These are phyloP conservation scores for Cryphonectria naterciae DNA, from an alignment of 2,329 filamentous ascomycete species.

Conservation along the genomic window DNA sequence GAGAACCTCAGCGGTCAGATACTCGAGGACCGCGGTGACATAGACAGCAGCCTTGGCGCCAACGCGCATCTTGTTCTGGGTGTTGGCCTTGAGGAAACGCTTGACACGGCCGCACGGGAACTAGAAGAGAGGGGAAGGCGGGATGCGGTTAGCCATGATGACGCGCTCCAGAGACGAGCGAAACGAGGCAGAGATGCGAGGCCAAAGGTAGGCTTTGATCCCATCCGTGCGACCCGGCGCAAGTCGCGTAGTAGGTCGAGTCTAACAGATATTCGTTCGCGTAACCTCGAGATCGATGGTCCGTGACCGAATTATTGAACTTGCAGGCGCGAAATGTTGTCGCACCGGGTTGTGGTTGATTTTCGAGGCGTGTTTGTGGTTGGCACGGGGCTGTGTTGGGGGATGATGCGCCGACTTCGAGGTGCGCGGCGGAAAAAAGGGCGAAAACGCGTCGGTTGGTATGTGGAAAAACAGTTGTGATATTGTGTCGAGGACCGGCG, in stretches of 20 bases:
- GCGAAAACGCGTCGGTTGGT: slow-evolving; percentile 26
- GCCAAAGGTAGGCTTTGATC: slow-evolving; percentile 7
- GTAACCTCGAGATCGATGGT: not conserved
- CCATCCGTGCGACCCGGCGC: slow-evolving; percentile 19
- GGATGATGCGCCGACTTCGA: slow-evolving; percentile 12
- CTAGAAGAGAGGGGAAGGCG: slow-evolving; percentile 51
- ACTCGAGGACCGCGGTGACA: slow-evolving; percentile 96
- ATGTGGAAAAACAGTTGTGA: slow-evolving; percentile 8
- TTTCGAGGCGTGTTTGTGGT: slow-evolving; percentile 1
- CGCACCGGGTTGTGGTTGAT: not conserved
- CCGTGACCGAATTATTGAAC: too few relatives aligned
- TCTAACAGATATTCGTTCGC: slow-evolving; percentile 7
- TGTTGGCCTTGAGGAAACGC: slow-evolving; percentile 99
- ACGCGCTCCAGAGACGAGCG: not conserved
- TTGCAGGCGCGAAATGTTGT: slow-evolving; percentile 8
- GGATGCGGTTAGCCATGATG: slow-evolving; percentile 17
- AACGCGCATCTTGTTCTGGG: slow-evolving; percentile 99
- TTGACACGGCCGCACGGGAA: slow-evolving; percentile 99
- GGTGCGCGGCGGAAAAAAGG: not conserved
- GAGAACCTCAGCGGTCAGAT: slow-evolving; percentile 95
- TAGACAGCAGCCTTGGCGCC: slow-evolving; percentile 98
- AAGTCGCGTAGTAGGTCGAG: slow-evolving; percentile 20
- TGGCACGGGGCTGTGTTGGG: not conserved
- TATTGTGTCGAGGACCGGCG: slow-evolving; percentile 22
- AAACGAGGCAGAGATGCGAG: slow-evolving; percentile 6